Base-by-base conservation (phyloP, 2,329 filamentous ascomycete species). In the Akanthomyces lecanii region DNA sequence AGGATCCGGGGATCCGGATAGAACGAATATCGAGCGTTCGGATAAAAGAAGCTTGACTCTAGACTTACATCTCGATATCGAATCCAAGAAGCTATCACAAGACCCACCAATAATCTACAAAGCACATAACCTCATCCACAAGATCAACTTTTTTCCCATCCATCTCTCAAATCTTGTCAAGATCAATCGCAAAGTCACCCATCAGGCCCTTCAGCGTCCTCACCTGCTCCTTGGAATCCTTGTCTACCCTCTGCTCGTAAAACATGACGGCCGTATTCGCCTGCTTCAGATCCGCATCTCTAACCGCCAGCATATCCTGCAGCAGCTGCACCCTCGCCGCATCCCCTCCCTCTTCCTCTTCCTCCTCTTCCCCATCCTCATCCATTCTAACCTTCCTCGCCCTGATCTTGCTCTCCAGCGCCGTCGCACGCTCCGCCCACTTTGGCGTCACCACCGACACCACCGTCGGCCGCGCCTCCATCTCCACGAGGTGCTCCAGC, bases 401-500 rank as follows among this genome's bases (percentile, higher is more conserved):
- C n/a, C 72, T 67, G 5, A 75, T 51, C 48, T 63, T 70, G 21
- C 57, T 28, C 64, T 75, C 69, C 63, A 70, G 70, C 11, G 70
- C 69, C 21, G 74, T 75, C 38, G 74, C 75, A 10, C 76, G 69
- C 62, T 69, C 67, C 4, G 73, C 70, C 70, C 71, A 74, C 6
- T 65, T 67, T 3, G 72, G 71, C 21, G 70, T 68, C 40, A 69
- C 68, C 6, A 74, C 66, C 2, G 73, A 72, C 6, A 75, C 70
- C 0, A 75, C 68, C 2, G 71, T 81, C 11, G 82, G 82, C 21
- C 72, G 72, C 23, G 67, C 67, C 70, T 84, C 82, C 28, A 81
- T 72, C 61, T 75, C 70, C n/a, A 74, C 71, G 1, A 81, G 84
- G 36, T 77, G 71, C 63, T 71, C 69, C 7, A 78, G 75, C 23